Evolutionary conservation across 2,329 filamentous ascomycete species (phyloP).

Genomic region (Elsinoe necatrix): DNA sequence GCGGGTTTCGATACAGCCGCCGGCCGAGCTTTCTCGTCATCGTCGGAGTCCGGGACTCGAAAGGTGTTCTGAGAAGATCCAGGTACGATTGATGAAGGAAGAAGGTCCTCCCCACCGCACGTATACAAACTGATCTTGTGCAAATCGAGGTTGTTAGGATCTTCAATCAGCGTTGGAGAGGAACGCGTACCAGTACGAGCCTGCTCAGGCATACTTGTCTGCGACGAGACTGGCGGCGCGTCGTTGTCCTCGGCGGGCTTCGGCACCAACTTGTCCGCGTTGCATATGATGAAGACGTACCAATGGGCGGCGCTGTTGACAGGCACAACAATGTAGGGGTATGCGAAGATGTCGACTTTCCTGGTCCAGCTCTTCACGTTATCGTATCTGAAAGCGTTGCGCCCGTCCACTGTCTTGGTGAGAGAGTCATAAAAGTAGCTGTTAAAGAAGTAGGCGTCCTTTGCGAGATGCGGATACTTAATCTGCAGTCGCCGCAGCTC

Average conservation of each 20-base stretch:
- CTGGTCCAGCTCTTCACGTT: conserved; percentile 82
- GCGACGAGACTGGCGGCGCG: background rate
- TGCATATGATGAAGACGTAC: conserved; percentile 94
- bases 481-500: conserved; percentile 53
- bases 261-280: conserved; percentile 55
- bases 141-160: conserved; percentile 12
- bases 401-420: conserved; percentile 48
- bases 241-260: conserved; percentile 16
- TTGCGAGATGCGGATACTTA: conserved; percentile 33
- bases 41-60: conserved; percentile 15
- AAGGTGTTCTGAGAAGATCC: conserved; percentile 5
- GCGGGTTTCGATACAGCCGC: background rate
- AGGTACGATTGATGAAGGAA: background rate
- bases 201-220: background rate
- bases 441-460: conserved; percentile 76
- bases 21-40: background rate
- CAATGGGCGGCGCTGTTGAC: conserved; percentile 82
- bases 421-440: conserved; percentile 84
- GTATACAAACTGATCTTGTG: background rate
- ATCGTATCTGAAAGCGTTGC: conserved; percentile 64
- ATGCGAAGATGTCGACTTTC: conserved; percentile 72
- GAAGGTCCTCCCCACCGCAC: background rate
- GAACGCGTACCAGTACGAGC: background rate
- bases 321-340: conserved; percentile 84
- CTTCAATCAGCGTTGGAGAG: background rate